phyloP scores from a whole-genome alignment of 352 stramenopile species.

The Blastocystis sp. region DNA sequence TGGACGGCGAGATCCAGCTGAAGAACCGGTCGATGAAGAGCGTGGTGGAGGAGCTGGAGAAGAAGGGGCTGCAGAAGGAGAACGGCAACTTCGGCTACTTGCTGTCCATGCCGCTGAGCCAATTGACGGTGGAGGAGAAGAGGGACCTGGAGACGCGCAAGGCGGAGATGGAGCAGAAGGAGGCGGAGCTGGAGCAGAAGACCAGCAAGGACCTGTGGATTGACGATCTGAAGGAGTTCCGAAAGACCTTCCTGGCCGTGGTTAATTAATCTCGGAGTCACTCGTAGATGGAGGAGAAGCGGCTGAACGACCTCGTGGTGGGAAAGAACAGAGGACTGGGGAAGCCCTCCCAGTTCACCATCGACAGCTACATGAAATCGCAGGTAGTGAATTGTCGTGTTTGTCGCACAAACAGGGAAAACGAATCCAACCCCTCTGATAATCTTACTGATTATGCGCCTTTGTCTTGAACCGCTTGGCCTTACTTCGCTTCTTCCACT shows the following conservation, averaged over 20 bases:
- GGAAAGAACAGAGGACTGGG: neutral
- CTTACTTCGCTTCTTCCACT: slow-evolving; percentile 68
- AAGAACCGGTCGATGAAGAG: slow-evolving; percentile 80
- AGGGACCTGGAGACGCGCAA: slow-evolving; percentile 86
- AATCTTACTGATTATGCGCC: slow-evolving; percentile 58
- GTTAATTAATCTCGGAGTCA: neutral
- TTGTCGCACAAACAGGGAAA: neutral
- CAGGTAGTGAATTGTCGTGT: neutral
- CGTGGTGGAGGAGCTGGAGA: slow-evolving; percentile 79
- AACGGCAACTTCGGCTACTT: slow-evolving; percentile 90
- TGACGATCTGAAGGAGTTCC: slow-evolving; percentile 55
- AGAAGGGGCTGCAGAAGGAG: slow-evolving; percentile 74
- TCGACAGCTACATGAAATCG: slow-evolving; percentile 38
- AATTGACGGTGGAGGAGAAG: slow-evolving; percentile 90
- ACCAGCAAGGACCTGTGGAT: slow-evolving; percentile 84
- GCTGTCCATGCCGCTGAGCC: slow-evolving; percentile 94
- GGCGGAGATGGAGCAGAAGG: slow-evolving; percentile 81
- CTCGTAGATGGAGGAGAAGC: slow-evolving; percentile 5
- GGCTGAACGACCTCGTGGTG: slow-evolving; percentile 20
- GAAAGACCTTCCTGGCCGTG: neutral
- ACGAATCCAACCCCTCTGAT: neutral
- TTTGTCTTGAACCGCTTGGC: slow-evolving; percentile 69
- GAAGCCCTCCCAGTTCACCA: neutral
- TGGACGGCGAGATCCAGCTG: slow-evolving; percentile 85
- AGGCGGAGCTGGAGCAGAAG: slow-evolving; percentile 83